These are phyloP conservation scores for Pseudonitzschia delicatissima DNA, from an alignment of 108 stramenopile species.

Conservation along the genomic window DNA sequence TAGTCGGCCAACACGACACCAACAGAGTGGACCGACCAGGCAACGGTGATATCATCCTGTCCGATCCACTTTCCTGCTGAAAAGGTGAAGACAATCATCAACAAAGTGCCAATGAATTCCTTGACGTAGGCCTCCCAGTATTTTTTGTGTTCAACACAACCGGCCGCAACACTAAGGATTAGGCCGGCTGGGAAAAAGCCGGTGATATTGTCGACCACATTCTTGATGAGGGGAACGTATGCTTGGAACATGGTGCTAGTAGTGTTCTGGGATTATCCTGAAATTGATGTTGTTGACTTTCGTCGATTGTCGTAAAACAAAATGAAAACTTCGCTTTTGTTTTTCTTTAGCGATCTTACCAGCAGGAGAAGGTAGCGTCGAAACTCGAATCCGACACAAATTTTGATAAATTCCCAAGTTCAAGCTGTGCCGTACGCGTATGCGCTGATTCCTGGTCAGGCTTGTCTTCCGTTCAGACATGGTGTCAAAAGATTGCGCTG, in stretches of 20 bases:
- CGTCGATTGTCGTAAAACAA: too few species aligned
- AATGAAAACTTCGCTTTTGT: too few species aligned
- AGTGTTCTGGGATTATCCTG: too few species aligned
- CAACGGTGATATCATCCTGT: constrained; percentile 42
- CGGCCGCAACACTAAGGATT: constrained; percentile 45
- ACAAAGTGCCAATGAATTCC: constrained; percentile 76
- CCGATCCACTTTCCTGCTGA: constrained; percentile 89
- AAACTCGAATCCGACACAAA: too few species aligned
- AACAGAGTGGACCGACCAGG: constrained; percentile 68
- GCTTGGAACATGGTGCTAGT: background rate
- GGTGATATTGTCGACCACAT: constrained; percentile 23
- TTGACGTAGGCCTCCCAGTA: constrained; percentile 53
- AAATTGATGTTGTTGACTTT: too few species aligned
- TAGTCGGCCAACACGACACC: constrained; percentile 83
- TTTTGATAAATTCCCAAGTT: too few species aligned
- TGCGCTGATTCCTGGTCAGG: too few species aligned
- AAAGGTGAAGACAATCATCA: constrained; percentile 86
- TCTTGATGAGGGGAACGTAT: constrained; percentile 10
- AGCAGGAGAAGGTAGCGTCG: too few species aligned
- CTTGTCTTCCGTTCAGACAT: too few species aligned
- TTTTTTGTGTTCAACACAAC: constrained; percentile 59
- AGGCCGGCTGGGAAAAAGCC: constrained; percentile 67
- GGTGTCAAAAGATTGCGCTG: too few species aligned
- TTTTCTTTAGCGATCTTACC: too few species aligned
- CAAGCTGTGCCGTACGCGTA: too few species aligned